phyloP scores from a whole-genome alignment of 2,329 filamentous ascomycete genomes.

The Epichloe amarillans region DNA sequence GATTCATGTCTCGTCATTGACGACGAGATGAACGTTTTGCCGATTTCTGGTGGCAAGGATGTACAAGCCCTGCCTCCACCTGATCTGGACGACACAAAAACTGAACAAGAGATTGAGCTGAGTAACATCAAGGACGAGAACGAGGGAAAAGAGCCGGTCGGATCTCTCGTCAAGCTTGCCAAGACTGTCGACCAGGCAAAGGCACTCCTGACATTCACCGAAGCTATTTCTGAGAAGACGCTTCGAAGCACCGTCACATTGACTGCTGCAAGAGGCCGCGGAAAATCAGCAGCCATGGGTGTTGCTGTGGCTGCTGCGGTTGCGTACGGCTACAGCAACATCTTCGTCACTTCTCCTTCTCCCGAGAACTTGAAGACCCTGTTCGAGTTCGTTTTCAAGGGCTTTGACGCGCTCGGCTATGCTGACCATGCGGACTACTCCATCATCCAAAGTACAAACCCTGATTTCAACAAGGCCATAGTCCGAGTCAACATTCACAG shows the following conservation, averaged over 20 bases:
- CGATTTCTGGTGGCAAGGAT: conserved; percentile 88
- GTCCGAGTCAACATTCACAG: conserved; percentile 92
- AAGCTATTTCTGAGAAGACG: conserved; percentile 93
- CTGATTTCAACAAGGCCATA: conserved; percentile 97
- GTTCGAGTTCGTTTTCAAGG: conserved; percentile 97
- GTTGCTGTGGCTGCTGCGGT: conserved; percentile 89
- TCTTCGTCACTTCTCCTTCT: conserved; percentile 95
- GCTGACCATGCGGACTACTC: conserved; percentile 94
- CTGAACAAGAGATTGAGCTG: conserved; percentile 60
- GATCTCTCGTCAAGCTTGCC: conserved; percentile 69
- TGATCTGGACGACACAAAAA: conserved; percentile 60
- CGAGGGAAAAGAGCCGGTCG: conserved; percentile 73
- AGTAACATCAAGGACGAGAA: conserved; percentile 78
- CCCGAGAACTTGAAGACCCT: conserved; percentile 97
- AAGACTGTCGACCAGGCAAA: conserved; percentile 93
- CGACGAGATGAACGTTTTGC: conserved; percentile 92
- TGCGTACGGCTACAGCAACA: conserved; percentile 95
- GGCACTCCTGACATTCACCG: conserved; percentile 90
- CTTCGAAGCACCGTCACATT: conserved; percentile 84
- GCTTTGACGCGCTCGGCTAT: conserved; percentile 88
- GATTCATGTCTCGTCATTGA: conserved; percentile 91
- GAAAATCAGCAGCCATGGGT: conserved; percentile 92
- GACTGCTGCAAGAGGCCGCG: conserved; percentile 85
- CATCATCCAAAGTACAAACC: conserved; percentile 95
- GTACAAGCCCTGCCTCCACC: conserved; percentile 71